A percentile compares a stretch with the other conserved stretches of the same genome.
phyloP scores from a whole-genome alignment of 768 basidiomycete genomes.

The Suillus subaureus region DNA sequence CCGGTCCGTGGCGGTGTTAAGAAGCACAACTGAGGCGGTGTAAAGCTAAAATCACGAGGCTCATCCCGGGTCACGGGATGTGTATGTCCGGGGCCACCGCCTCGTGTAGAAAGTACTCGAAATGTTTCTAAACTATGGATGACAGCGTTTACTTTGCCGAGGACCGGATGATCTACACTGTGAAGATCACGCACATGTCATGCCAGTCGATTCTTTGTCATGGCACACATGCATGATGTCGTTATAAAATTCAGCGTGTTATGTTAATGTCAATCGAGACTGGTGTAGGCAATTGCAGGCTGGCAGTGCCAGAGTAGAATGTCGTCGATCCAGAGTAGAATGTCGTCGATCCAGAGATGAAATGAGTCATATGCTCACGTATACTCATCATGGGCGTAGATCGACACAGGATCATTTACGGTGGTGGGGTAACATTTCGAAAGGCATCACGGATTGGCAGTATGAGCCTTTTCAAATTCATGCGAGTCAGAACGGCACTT shows the following conservation, averaged over 20 bases:
- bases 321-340: background rate
- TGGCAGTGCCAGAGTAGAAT: background rate
- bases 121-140: background rate
- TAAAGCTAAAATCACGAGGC: constrained; percentile 4
- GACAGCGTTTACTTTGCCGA: background rate
- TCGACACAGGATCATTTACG: background rate
- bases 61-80: background rate
- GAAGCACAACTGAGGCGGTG: background rate
- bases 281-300: background rate
- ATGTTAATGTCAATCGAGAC: background rate
- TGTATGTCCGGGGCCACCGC: background rate
- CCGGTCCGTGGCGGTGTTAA: background rate
- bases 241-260: background rate
- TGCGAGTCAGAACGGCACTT: background rate
- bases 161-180: background rate
- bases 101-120: background rate
- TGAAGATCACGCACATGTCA: background rate
- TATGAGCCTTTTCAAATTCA: background rate
- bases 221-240: background rate
- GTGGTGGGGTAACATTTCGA: background rate
- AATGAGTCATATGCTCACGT: background rate
- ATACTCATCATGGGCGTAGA: background rate
- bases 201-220: background rate
- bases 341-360: background rate
- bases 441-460: background rate